phyloP scores from a whole-genome alignment of 2,329 filamentous ascomycete species.

The Nemania sp. region DNA sequence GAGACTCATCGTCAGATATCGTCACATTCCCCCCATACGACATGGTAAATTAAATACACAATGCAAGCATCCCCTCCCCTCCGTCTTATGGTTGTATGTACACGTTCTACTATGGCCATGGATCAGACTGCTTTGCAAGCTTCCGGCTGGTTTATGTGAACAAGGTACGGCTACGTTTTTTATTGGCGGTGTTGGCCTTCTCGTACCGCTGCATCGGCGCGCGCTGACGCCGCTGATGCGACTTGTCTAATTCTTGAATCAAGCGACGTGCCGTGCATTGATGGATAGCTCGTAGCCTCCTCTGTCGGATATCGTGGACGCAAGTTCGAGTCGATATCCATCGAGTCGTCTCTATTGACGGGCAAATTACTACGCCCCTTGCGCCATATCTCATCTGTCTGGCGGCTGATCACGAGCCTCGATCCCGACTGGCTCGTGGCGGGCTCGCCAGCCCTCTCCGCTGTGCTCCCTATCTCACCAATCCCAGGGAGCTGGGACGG shows the following conservation, averaged over 20 bases:
- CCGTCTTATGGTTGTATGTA: conserved; percentile 10
- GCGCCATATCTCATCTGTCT: conserved; percentile 40
- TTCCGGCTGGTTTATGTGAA: not conserved
- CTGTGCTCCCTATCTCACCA: conserved; percentile 28
- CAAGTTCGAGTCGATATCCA: conserved; percentile 40
- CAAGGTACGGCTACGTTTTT: conserved; percentile 4
- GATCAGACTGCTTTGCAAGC: not conserved
- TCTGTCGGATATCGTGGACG: conserved; percentile 26
- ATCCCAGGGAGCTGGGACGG: conserved; percentile 30
- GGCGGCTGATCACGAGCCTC: conserved; percentile 37
- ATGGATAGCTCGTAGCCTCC: conserved; percentile 29
- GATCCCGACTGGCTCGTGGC: conserved; percentile 28
- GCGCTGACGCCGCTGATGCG: conserved; percentile 40
- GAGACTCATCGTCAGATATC: not conserved
- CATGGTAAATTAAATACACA: not conserved
- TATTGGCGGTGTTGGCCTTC: conserved; percentile 20
- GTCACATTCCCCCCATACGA: not conserved
- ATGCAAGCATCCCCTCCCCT: not conserved
- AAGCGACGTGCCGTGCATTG: conserved; percentile 14
- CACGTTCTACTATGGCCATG: conserved; percentile 6
- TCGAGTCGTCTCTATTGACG: conserved; percentile 33
- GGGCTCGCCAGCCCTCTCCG: conserved; percentile 36
- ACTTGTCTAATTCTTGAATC: conserved; percentile 43
- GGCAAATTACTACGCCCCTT: conserved; percentile 35
- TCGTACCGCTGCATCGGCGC: conserved; percentile 23